Percentiles rank a stretch among this genome's conserved stretches.
Conservation (phyloP, 352 stramenopile genomes). For the Saprolegnia parasitica region DNA sequence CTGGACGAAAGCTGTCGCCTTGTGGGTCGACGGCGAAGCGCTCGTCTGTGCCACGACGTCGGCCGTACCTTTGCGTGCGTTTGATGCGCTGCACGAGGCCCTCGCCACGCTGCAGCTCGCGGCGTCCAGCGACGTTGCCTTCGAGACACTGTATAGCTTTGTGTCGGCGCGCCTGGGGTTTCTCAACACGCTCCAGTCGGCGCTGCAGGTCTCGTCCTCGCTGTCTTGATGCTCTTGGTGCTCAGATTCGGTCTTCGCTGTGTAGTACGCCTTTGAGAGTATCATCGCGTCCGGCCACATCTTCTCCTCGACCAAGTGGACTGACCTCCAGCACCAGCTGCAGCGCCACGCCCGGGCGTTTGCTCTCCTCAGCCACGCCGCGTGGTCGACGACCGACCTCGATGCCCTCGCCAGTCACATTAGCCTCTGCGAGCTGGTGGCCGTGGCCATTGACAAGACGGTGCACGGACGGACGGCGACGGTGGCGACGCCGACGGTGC, state of each 20-base stretch:
- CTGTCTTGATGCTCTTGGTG: neutral
- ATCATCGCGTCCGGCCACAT: neutral
- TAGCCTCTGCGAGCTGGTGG: constrained; percentile 12
- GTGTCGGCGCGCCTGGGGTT: neutral
- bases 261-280: constrained; percentile 13
- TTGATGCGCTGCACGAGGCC: constrained; percentile 5
- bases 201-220: constrained; percentile 8
- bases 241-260: neutral
- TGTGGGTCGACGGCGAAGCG: constrained; percentile 13
- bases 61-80: neutral
- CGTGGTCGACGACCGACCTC: constrained; percentile 9
- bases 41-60: neutral
- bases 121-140: neutral
- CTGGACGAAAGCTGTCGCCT: constrained; percentile 4
- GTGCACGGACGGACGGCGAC: neutral
- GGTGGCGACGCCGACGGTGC: neutral
- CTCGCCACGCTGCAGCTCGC: constrained; percentile 3
- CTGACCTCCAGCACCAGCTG: constrained; percentile 3
- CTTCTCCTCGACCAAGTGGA: neutral
- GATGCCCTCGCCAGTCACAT: neutral
- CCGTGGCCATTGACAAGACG: neutral
- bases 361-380: neutral
- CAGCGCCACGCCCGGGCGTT: neutral
- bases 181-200: constrained; percentile 8
- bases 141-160: neutral